These are phyloP conservation scores for Claviceps digitariae DNA, from an alignment of 2,329 filamentous ascomycete genomes.

Conservation along the genomic window DNA sequence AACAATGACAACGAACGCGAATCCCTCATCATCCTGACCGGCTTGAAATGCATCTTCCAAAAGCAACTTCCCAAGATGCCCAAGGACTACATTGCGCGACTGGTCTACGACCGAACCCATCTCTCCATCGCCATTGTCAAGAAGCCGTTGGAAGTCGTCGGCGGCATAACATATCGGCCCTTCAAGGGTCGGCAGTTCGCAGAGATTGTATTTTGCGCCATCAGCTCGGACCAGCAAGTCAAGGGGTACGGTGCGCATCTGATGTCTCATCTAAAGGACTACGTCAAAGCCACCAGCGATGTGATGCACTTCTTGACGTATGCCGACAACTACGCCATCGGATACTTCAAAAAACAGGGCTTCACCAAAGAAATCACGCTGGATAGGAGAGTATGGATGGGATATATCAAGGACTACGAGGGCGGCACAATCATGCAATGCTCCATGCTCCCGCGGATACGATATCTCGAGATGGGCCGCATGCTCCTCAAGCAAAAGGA, in stretches of 20 bases:
- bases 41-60: constrained; percentile 94
- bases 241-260: constrained; percentile 96
- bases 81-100: constrained; percentile 93
- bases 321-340: constrained; percentile 96
- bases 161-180: constrained; percentile 90
- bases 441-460: constrained; percentile 86
- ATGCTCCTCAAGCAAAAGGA: constrained; percentile 98
- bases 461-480: constrained; percentile 82
- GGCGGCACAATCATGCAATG: constrained; percentile 99
- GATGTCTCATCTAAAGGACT: constrained; percentile 97
- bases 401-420: constrained; percentile 99
- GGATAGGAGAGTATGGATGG: constrained; percentile 88
- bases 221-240: constrained; percentile 94
- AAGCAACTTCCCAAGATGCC: constrained; percentile 99
- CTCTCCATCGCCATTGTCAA: constrained; percentile 95
- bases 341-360: constrained; percentile 98
- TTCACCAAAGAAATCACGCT: constrained; percentile 98
- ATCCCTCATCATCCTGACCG: constrained; percentile 86
- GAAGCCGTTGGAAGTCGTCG: constrained; percentile 88
- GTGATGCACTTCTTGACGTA: constrained; percentile 99
- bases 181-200: constrained; percentile 89
- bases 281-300: constrained; percentile 89
- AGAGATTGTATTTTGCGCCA: constrained; percentile 97
- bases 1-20: constrained; percentile 88
- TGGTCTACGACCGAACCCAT: constrained; percentile 95